Evolutionary conservation across 352 stramenopile genomes (phyloP).

Genomic region (Globisporangium nagaii): DNA sequence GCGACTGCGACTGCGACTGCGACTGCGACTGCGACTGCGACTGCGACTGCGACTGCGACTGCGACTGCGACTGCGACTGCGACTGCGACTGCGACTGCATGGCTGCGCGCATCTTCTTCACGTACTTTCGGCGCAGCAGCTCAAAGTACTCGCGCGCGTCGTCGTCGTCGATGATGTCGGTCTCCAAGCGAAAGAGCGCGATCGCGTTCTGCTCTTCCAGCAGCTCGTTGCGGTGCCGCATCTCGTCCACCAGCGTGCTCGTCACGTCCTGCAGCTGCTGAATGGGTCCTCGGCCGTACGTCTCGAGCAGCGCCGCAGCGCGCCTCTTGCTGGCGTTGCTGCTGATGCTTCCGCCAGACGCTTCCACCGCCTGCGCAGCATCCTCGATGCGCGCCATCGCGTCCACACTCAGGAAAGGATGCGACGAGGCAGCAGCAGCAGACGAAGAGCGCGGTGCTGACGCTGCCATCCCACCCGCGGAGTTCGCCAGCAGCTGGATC

Average conservation of each 20-base stretch:
- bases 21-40: no score
- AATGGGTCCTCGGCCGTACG: background rate
- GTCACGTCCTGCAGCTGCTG: constrained; percentile 27
- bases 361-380: background rate
- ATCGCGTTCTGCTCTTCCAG: constrained; percentile 76
- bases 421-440: background rate
- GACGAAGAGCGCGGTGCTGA: constrained; percentile 4
- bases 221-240: constrained; percentile 56
- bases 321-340: constrained; percentile 4
- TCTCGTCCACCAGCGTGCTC: constrained; percentile 36
- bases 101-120: constrained; percentile 44
- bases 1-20: no score
- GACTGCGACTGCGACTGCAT: background rate
- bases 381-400: constrained; percentile 7
- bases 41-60: no score
- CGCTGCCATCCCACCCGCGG: constrained; percentile 15
- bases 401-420: constrained; percentile 7
- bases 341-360: background rate
- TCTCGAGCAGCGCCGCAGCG: constrained; percentile 5
- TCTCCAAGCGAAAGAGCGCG: constrained; percentile 46
- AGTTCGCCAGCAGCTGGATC: constrained; percentile 54
- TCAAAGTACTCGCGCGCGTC: constrained; percentile 47
- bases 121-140: constrained; percentile 38
- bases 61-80: no score
- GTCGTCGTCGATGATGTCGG: constrained; percentile 39